Conservation (phyloP, 2,329 filamentous ascomycete species). For the Alternaria viburni region DNA sequence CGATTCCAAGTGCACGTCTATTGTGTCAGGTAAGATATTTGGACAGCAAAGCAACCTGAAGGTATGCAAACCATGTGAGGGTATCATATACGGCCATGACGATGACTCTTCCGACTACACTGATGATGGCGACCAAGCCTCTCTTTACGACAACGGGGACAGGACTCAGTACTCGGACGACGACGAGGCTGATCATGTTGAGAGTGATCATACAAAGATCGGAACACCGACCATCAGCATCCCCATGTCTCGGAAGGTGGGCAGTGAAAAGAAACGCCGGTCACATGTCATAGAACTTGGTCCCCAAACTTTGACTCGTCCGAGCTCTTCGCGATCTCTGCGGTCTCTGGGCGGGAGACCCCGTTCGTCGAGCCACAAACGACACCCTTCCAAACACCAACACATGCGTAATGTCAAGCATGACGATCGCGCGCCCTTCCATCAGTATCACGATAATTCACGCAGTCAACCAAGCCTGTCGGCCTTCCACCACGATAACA, state of each 20-base stretch:
- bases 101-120: constrained; percentile 93
- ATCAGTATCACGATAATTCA: constrained; percentile 74
- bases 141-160: constrained; percentile 56
- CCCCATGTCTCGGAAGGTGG: constrained; percentile 67
- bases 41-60: constrained; percentile 83
- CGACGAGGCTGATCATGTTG: constrained; percentile 33
- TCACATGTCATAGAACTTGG: constrained; percentile 93
- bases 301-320: constrained; percentile 74
- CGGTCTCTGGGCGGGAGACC: constrained; percentile 75
- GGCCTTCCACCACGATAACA: constrained; percentile 98
- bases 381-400: constrained; percentile 87
- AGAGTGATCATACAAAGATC: constrained; percentile 52
- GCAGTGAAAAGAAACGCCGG: constrained; percentile 79
- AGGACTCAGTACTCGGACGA: constrained; percentile 26
- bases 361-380: constrained; percentile 78
- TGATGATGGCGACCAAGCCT: constrained; percentile 72
- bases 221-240: constrained; percentile 68
- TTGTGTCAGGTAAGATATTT: constrained; percentile 87
- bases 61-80: constrained; percentile 91
- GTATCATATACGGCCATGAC: constrained; percentile 87
- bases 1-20: constrained; percentile 91
- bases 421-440: constrained; percentile 88
- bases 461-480: constrained; percentile 72
- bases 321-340: constrained; percentile 89
- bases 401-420: constrained; percentile 78